Evolutionary conservation across 345 rosid genomes (phyloP), one percentile per base, ranked within the genome.

Genomic region (Lepidium sativum): DNA sequence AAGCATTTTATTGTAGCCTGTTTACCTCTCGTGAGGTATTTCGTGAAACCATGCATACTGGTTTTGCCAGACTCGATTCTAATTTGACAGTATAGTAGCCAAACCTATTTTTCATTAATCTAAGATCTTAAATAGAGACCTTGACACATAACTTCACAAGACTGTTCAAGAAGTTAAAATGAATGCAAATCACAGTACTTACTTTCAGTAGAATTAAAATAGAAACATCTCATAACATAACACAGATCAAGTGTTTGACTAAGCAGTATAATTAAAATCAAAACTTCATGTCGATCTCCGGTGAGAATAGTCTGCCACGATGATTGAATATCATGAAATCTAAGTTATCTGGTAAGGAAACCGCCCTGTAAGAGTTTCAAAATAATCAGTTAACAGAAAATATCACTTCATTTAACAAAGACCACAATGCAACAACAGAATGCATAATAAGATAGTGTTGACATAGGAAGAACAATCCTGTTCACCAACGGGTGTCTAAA

Each of bases 261-360:
- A 70, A 37, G 34, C 41, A 44, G 35, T 45, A 7, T 6, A 18
- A 44, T 12, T 2, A 51, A 41, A 51, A 35, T 71, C 78, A 85
- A 59, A 49, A 72, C 78, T 86, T 87, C 83, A 79, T 42, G 54
- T 80, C 77, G n/a, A 60, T 35, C 48, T 73, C 78, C 6, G 83
- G 73, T 56, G 83, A 64, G 54, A 80, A 80, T 11, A 71, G 75
- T 43, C 75, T 75, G 50, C 89, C 92, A 27, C 92, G 88, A 55
- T 91, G 97, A 70, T 88, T 86, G 78, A 90, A 90, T 63, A 86
- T 86, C 89, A 88, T 85, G 84, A 84, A 94, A 64, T 91, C 99
- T 25, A 86, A 54, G 76, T 84, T 94, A 42, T 77, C 87, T 13
- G 99, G 87, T 51, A 91, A 73, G 33, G 89, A 81, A n/a, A 87